phyloP scores from a whole-genome alignment of 129 eudicot genomes.

The Logfia minima region DNA sequence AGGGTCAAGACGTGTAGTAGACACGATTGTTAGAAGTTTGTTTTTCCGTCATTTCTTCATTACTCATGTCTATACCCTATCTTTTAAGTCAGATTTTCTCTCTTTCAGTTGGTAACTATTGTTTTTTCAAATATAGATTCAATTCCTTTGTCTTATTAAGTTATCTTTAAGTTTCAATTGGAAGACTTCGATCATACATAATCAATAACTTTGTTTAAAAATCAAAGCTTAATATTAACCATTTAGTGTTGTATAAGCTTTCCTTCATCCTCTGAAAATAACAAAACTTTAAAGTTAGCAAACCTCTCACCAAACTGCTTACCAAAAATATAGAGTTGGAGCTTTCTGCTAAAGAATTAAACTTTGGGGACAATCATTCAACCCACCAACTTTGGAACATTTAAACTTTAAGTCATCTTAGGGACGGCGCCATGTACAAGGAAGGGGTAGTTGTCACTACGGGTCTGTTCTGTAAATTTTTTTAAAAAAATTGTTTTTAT shows the following conservation, averaged over 20 bases:
- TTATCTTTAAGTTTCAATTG: slow-evolving; percentile 9
- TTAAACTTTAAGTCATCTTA: not conserved
- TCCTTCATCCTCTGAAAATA: not conserved
- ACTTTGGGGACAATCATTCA: not conserved
- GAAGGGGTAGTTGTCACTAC: too few species aligned
- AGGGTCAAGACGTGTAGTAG: not conserved
- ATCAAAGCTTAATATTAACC: not conserved
- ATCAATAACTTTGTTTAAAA: slow-evolving; percentile 1
- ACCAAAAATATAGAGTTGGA: not conserved
- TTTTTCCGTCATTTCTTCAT: not conserved
- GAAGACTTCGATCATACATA: not conserved
- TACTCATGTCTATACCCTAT: not conserved
- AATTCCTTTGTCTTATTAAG: not conserved
- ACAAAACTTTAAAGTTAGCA: not conserved
- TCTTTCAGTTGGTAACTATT: not conserved
- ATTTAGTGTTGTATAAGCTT: not conserved
- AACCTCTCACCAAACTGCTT: not conserved
- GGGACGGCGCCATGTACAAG: too few species aligned
- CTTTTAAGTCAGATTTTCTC: slow-evolving; percentile 1
- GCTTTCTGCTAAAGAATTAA: not conserved
- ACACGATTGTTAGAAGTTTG: not conserved
- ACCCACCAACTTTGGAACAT: not conserved
- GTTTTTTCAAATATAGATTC: not conserved
- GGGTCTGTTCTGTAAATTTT: too few species aligned
- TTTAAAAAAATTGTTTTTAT: too few species aligned